phyloP scores from a whole-genome alignment of 768 basidiomycete genomes.

The Chalciporus pseudorubinellus region DNA sequence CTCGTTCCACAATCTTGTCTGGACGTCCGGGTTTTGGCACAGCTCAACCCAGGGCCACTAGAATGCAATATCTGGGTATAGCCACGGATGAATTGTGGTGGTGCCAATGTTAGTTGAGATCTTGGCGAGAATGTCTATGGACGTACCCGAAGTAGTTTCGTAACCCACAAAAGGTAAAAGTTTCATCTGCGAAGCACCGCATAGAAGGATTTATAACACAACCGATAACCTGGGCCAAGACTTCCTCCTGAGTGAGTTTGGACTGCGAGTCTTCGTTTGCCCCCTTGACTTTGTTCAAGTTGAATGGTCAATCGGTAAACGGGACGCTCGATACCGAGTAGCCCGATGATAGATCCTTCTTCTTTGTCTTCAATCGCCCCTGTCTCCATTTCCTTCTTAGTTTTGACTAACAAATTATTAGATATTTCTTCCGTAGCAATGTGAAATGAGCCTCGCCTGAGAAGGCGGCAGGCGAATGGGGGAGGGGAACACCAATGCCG shows the following conservation, averaged over 20 bases:
- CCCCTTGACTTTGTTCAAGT: constrained; percentile 33
- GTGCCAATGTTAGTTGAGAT: neutral
- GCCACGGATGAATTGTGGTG: neutral
- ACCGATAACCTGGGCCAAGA: constrained; percentile 22
- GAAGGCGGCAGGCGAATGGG: constrained; percentile 37
- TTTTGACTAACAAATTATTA: constrained; percentile 37
- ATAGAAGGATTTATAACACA: neutral
- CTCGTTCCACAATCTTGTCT: constrained; percentile 49
- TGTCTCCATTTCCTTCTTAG: constrained; percentile 31
- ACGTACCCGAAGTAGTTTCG: constrained; percentile 22
- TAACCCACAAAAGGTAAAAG: constrained; percentile 17
- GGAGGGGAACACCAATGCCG: constrained; percentile 37
- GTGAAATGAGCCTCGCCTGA: constrained; percentile 26
- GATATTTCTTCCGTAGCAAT: constrained; percentile 40
- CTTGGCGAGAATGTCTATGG: no score
- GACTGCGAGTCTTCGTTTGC: constrained; percentile 25
- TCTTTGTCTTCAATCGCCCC: constrained; percentile 18
- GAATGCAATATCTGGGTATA: neutral
- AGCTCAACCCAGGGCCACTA: constrained; percentile 64
- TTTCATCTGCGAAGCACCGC: constrained; percentile 13
- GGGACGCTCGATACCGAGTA: constrained; percentile 21
- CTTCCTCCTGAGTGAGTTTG: constrained; percentile 26
- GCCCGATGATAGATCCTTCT: constrained; percentile 26
- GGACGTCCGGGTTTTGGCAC: constrained; percentile 41
- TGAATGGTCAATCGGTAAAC: neutral